Evolutionary conservation across 495 filamentous ascomycete species (phyloP), one percentile per base, ranked within the genome.

Genomic region (Penicillium subrubescens): DNA sequence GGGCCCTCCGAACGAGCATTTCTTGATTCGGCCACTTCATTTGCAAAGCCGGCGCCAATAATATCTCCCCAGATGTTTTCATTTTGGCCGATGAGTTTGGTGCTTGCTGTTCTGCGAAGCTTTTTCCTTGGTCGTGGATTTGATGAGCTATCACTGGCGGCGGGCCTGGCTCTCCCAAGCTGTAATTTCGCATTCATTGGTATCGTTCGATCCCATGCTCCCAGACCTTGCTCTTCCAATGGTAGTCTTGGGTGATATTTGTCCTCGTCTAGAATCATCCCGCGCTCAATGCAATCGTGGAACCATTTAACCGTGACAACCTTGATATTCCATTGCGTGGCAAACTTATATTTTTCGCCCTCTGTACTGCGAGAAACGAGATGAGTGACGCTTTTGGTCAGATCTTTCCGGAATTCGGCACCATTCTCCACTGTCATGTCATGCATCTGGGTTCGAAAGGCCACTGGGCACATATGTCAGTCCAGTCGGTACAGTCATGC

Each of bases 61-160:
- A 99, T 96, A 65, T 95, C 92, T 14, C 88, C 88, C 95, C 94
- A 98, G 1, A 98, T 84, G 39, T 86, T 86, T 67, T 92, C 86
- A 69, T 88, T 93, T 67, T 97, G 92, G 60, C 84, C 90, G 53
- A 82, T 86, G 15, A 97, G 77, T 69, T 91, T 92, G 64, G 87
- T 87, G 70, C 92, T 96, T 46, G 92, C 89, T 5, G 89, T 90
- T 66, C 93, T 86, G 57, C 94, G 87, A 64, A 97, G 75, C 75
- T 95, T 97, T 37, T 70, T 70, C 62, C 82, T 73, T 11, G 83
- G 75, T 46, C 81, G 69, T 34, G 73, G 72, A 52, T 81, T 76
- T 8, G 65, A 60, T 2, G 71, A 53, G 39, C 55, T 65, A n/a
- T 78, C 73, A 21, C 56, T 57, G 37, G 51, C 29, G 17, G 46